Evolutionary conservation across 805 yeast species (phyloP), one percentile per base, ranked within the genome.

Genomic region (Lachancea lanzarotensis): DNA sequence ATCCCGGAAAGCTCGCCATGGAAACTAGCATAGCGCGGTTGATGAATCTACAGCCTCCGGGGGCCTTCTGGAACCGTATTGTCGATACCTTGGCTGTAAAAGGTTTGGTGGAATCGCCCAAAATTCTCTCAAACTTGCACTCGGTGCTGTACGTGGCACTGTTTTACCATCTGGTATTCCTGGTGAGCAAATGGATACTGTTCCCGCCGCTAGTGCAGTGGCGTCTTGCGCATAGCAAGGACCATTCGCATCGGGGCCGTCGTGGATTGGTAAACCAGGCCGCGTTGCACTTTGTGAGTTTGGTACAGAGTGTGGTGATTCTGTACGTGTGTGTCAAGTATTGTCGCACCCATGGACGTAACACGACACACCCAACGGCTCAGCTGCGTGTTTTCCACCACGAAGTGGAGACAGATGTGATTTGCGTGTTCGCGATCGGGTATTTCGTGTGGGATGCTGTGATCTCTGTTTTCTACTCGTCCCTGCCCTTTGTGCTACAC

Each of bases 371-470:
- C 42, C 48, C 53, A 6, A 53, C 52, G 32, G 44, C 62, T 5
- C 48, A 42, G 4, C 39, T 50, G 9, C 57, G 69, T 36, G 45
- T 65, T 22, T 63, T 65, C 45, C 52, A 50, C 15, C 50, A 48
- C 22, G 45, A 49, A 29, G 47, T 52, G 12, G 55, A 53, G 15
- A 63, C 65, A 15, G 53, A 56, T 41, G 51, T 54, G 10, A 55
- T 63, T 19, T 57, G 66, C 35, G 49, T 64, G 11, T 59, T 56
- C 45, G 82, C 93, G 3, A 57, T 72, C 15, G 96, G 96, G 2
- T 89, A 89, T 66, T 89, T 89, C 59, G 51, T 83, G 16, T 89
- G 97, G 97, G 97, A 89, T 63, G 55, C 79, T 35, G 62, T 70
- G 44, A 81, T 84, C 51, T 86, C 95, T 51, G 18, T 75, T 3